phyloP scores from a whole-genome alignment of 2,329 filamentous ascomycete genomes.

The Dactylonectria macrodidyma region DNA sequence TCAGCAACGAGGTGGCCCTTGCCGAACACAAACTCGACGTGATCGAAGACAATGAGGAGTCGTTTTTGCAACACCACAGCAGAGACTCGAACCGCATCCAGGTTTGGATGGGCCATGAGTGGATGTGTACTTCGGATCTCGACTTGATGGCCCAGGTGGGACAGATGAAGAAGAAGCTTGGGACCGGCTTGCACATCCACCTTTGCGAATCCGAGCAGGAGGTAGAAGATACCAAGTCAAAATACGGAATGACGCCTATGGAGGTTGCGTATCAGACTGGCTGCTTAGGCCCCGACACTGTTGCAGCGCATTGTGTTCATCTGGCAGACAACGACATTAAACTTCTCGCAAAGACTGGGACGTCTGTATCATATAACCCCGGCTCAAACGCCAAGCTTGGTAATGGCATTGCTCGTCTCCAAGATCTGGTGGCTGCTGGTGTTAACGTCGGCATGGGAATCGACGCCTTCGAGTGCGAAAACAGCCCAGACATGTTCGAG shows the following conservation, averaged over 20 bases:
- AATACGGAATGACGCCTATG: conserved; percentile 26
- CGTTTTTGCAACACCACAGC: conserved; percentile 18
- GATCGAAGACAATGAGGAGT: conserved; percentile 22
- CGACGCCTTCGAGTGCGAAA: conserved; percentile 31
- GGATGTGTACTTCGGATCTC: conserved; percentile 32
- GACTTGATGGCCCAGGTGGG: conserved; percentile 31
- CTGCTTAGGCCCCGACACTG: conserved; percentile 24
- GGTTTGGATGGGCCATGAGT: conserved; percentile 34
- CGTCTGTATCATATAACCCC: conserved; percentile 29
- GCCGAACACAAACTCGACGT: conserved; percentile 23
- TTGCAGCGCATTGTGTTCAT: conserved; percentile 31
- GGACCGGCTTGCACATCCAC: conserved; percentile 29
- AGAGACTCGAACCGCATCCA: conserved; percentile 14
- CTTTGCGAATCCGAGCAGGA: conserved; percentile 21
- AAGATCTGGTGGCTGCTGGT: conserved; percentile 20
- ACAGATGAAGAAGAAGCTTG: conserved; percentile 23
- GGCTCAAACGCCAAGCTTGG: conserved; percentile 35
- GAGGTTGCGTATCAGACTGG: conserved; percentile 29
- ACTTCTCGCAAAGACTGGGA: conserved; percentile 24
- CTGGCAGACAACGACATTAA: conserved; percentile 27
- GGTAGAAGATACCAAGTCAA: conserved; percentile 4
- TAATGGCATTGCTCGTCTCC: conserved; percentile 27
- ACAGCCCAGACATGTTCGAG: conserved; percentile 35
- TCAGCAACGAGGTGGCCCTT: conserved; percentile 30
- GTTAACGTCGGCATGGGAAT: conserved; percentile 32